These are phyloP conservation scores for Sclerotiophoma versabilis DNA, from an alignment of 2,329 filamentous ascomycete genomes.

Conservation along the genomic window DNA sequence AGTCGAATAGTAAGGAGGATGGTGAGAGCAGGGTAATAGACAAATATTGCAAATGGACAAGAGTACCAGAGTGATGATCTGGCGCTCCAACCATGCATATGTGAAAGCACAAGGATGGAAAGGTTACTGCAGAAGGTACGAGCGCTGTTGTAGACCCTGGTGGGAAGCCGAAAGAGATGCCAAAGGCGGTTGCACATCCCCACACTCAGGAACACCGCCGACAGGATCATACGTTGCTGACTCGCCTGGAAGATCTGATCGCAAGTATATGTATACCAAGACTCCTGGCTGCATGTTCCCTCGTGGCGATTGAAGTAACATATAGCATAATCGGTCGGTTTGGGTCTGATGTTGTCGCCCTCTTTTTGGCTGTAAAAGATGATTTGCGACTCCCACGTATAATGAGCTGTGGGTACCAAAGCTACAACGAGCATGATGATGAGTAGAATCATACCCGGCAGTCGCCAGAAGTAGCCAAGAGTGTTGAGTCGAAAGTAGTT, in stretches of 20 bases:
- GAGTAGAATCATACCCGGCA: conserved; percentile 15
- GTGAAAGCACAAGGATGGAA: neutral
- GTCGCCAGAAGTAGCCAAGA: conserved; percentile 11
- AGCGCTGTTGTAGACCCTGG: neutral
- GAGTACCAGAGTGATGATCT: neutral
- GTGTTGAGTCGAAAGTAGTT: neutral
- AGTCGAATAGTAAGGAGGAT: conserved; percentile 2
- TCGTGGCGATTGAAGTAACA: conserved; percentile 8
- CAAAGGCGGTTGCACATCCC: conserved; percentile 15
- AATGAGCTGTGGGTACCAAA: conserved; percentile 15
- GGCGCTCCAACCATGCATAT: neutral
- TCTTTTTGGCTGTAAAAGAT: neutral
- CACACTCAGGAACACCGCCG: conserved; percentile 1
- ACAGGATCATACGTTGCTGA: conserved; percentile 13
- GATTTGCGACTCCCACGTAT: conserved; percentile 7
- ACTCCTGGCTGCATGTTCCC: neutral
- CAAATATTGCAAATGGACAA: neutral
- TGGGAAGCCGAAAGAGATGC: conserved; percentile 2
- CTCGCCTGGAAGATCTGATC: neutral
- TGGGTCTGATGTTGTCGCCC: neutral
- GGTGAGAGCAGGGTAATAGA: conserved; percentile 6
- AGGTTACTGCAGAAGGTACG: neutral
- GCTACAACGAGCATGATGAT: conserved; percentile 14
- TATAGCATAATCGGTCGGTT: conserved; percentile 1
- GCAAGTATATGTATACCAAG: neutral